Evolutionary conservation across 1,284 basidiomycete species (phyloP), one percentile per base, ranked within the genome.

Genomic region (Rugiboletus extremiorientalis): DNA sequence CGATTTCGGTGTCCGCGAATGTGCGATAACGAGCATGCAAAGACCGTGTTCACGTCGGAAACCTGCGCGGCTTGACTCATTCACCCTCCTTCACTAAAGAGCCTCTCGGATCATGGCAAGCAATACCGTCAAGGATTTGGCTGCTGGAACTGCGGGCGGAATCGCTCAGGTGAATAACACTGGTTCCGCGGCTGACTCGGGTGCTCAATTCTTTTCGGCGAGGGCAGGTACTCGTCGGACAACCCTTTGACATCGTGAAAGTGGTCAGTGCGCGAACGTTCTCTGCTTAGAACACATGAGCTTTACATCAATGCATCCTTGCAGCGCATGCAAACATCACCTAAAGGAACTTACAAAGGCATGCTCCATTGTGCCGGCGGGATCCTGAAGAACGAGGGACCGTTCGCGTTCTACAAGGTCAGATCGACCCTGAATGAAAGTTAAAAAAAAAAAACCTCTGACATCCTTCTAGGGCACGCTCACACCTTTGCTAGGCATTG

Each of bases 191-290:
- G 31, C 9, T 15, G 41, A 47, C 14, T 14, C 54, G 15, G 44
- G 42, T 30, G 23, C 11, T 60, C 40, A 55, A 50, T 60, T 57
- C 50, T 48, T 58, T 30, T 59, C 52, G 60, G 60, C 41, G 49
- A 50, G 55, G 54, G 14, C 60, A 91, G 89, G 90, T 92, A 56
- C 80, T 97, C 42, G 94, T 96, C 52, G 94, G 94, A 45, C 95
- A 97, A 75, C 93, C 94, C 22, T 96, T 98, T 72, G 96, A 98
- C 75, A 97, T 97, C 63, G 91, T 96, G 76, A 98, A 98, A 86
- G 90, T 92, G 76, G 90, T 92, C 67, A 73, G 88, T 82, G 52
- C 41, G 60, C 58, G 44, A 50, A 42, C 60, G 48, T 48, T 37
- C 53, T n/a, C 43, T 49, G 27, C 23, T 22, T 23, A n/a, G 46